Percentiles rank a stretch among this genome's conserved stretches.
Evolutionary conservation across 2,329 filamentous ascomycete species (phyloP).

Genomic region (Cladosporium halotolerans): DNA sequence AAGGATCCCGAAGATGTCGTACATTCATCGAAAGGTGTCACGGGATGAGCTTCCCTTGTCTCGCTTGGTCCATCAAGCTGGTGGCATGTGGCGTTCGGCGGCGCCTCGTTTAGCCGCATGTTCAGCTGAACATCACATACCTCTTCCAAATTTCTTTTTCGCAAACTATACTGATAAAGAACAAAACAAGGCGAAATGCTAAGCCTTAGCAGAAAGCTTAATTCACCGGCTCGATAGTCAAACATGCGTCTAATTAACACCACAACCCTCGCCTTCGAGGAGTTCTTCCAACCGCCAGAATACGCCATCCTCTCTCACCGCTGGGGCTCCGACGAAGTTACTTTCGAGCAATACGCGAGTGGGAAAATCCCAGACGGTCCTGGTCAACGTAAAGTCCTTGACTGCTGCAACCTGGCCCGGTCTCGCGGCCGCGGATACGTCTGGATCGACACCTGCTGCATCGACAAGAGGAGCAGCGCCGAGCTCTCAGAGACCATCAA

Average conservation of each 20-base stretch:
- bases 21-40: too few species aligned
- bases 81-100: too few species aligned
- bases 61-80: too few species aligned
- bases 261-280: neutral
- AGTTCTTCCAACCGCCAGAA: slow-evolving; percentile 4
- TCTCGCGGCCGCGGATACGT: neutral
- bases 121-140: too few species aligned
- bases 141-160: too few species aligned
- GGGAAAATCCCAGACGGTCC: neutral
- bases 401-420: neutral
- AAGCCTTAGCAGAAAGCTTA: too few species aligned
- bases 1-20: too few species aligned
- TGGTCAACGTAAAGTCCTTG: neutral
- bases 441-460: neutral
- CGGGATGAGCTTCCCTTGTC: too few species aligned
- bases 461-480: slow-evolving; percentile 12
- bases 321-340: slow-evolving; percentile 4
- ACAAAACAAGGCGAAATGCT: too few species aligned
- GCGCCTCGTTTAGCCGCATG: too few species aligned
- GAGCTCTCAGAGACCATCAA: neutral
- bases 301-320: slow-evolving; percentile 9
- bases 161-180: too few species aligned
- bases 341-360: slow-evolving; percentile 3
- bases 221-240: neutral
- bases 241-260: neutral